Percentiles rank a stretch among this genome's conserved stretches.
phyloP scores from a whole-genome alignment of 805 yeast genomes.

The Teunomyces gatunensis region DNA sequence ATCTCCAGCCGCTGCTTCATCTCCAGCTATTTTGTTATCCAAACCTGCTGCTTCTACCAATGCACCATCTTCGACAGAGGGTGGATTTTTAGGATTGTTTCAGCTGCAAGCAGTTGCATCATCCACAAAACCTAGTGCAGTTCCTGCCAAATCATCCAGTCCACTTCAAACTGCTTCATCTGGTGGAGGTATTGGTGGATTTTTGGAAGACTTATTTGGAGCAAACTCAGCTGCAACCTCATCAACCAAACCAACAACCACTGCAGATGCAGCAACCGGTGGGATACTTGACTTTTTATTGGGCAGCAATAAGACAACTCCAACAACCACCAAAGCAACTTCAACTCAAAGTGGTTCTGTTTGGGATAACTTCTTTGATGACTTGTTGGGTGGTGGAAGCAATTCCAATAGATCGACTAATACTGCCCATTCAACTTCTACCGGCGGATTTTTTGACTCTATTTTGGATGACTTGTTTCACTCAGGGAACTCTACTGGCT shows the following conservation, averaged over 20 bases:
- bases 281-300: slow-evolving; percentile 14
- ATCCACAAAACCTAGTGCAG: too few species aligned
- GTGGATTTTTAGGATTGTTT: slow-evolving; percentile 2
- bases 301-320: slow-evolving; percentile 8
- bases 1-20: neutral
- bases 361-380: slow-evolving; percentile 11
- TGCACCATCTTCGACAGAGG: neutral
- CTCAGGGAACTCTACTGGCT: slow-evolving; percentile 8
- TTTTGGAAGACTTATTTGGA: slow-evolving; percentile 9
- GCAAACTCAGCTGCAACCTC: neutral
- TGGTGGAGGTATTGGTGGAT: neutral
- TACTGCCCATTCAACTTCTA: slow-evolving; percentile 5
- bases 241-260: slow-evolving; percentile 6
- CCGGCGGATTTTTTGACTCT: slow-evolving; percentile 9
- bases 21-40: neutral
- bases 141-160: neutral
- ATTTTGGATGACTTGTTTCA: slow-evolving; percentile 13
- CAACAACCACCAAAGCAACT: slow-evolving; percentile 7
- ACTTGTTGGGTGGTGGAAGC: slow-evolving; percentile 10
- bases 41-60: neutral
- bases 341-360: slow-evolving; percentile 9
- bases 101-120: neutral
- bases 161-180: neutral
- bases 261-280: slow-evolving; percentile 8
- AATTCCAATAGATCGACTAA: slow-evolving; percentile 5